A percentile compares a stretch with the other conserved stretches of the same genome.
phyloP scores from a whole-genome alignment of 1,139 yeast species.

The Debaryomyces sp. region DNA sequence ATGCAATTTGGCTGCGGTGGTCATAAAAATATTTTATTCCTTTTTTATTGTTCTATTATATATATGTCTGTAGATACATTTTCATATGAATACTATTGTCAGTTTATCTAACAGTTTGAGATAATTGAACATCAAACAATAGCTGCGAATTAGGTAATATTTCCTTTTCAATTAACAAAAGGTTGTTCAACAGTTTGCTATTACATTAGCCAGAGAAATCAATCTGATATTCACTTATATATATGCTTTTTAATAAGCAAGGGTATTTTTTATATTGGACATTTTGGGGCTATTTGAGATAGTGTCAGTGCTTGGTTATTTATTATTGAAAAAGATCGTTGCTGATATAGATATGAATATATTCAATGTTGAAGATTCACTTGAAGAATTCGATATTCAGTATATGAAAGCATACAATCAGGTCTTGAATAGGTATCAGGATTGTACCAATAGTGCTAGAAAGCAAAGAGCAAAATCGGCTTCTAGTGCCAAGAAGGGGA shows the following conservation, averaged over 20 bases:
- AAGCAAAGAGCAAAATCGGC: constrained; percentile 6
- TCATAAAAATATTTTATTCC: constrained; percentile 1
- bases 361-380: constrained; percentile 20
- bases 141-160: constrained; percentile 3
- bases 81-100: neutral
- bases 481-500: constrained; percentile 9
- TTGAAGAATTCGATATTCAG: constrained; percentile 24
- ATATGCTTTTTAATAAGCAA: neutral
- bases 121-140: constrained; percentile 1
- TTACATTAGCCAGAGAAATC: neutral
- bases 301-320: neutral
- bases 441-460: neutral
- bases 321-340: neutral
- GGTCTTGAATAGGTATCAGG: constrained; percentile 5
- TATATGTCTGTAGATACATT: neutral
- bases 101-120: neutral
- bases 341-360: constrained; percentile 7
- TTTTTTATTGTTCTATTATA: constrained; percentile 3
- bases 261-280: neutral
- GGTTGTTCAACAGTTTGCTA: neutral
- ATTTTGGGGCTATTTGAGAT: neutral
- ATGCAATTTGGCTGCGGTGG: neutral
- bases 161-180: neutral
- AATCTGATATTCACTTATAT: neutral
- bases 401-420: constrained; percentile 25